A percentile compares a stretch with the other conserved stretches of the same genome.
Conservation (phyloP, 192 early-diverging fungal genomes). For the Gamsiella multidivaricata region DNA sequence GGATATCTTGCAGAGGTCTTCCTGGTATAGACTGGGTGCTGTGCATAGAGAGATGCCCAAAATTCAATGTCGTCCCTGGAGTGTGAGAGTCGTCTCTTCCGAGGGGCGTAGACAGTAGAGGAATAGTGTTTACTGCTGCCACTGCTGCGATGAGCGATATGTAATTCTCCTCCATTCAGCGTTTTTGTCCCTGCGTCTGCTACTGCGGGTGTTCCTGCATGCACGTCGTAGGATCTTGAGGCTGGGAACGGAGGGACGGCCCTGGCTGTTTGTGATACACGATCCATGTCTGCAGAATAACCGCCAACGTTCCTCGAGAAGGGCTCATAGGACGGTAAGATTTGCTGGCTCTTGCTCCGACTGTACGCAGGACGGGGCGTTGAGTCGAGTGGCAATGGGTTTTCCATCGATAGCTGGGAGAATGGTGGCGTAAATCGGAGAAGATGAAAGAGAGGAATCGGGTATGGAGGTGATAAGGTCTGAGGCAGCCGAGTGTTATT, state of each 20-base stretch:
- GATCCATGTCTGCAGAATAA: constrained; percentile 3
- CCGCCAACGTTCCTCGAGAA: background rate
- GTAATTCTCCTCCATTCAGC: background rate
- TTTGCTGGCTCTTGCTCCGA: constrained; percentile 4
- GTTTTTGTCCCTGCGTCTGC: background rate
- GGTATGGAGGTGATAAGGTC: background rate
- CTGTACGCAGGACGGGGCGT: background rate
- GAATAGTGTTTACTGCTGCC: background rate
- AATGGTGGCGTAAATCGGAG: too few relatives aligned
- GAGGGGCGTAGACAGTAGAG: background rate
- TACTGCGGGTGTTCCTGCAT: background rate
- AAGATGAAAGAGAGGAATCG: background rate
- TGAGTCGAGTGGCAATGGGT: background rate
- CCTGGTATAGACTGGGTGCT: constrained; percentile 23
- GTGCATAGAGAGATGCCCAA: constrained; percentile 43
- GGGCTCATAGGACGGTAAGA: background rate
- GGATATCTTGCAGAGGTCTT: background rate
- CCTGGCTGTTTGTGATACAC: background rate
- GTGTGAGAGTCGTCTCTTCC: constrained; percentile 6
- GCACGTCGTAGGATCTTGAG: constrained; percentile 10
- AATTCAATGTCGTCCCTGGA: constrained; percentile 28
- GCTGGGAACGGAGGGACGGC: background rate
- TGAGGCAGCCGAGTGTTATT: background rate
- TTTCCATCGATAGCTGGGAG: too few relatives aligned
- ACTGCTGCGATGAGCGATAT: background rate